Base-by-base conservation (phyloP, 1,284 basidiomycete species). In the Salmacisia buchloeana region DNA sequence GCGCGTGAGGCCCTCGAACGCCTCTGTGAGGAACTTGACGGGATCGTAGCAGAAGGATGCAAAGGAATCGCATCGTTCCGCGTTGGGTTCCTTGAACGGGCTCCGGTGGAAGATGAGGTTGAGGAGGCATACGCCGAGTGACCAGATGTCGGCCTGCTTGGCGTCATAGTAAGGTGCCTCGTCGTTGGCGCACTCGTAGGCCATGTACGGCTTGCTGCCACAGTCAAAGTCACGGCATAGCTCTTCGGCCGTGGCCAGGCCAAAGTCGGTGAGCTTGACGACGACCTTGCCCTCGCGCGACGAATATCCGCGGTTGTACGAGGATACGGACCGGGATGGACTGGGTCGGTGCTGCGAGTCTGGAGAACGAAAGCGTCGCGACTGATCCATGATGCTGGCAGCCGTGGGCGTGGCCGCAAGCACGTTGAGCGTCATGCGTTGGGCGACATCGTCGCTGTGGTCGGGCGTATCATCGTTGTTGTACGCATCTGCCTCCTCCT, bases 71-170 rank as follows among this genome's bases (percentile, higher is more conserved):
- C 85, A 81, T 69, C 75, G 82, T 88, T 87, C 85, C 70, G 87
- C 83, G 56, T 86, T 86, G 2, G 96, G 94, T 80, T 98, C 96
- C 58, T 90, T 90, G 92, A 96, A 99, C 21, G 94, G 94, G 81
- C 96, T 97, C 81, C 88, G 91, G 81, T 98, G 94, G 83, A 97
- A 99, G 80, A 98, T 85, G 88, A 98, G 91, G 81, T 98, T 98
- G 84, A 98, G 91, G 72, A 98, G 86, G 65, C 98, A 94, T 78
- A 98, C 94, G 64, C 94, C 96, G 69, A 98, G 85, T 31, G 94
- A 97, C 94, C 94, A 98, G 62, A 97, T 91, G 82, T 98, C 94
- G 66, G 96, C 94, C 67, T 92, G 91, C 72, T 89, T 89, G 62
- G 94, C 93, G 71, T 88, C 86, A 83, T 98, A 98, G 57, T 88